Conservation (phyloP, 2,329 filamentous ascomycete species). For the Didymella pomorum region DNA sequence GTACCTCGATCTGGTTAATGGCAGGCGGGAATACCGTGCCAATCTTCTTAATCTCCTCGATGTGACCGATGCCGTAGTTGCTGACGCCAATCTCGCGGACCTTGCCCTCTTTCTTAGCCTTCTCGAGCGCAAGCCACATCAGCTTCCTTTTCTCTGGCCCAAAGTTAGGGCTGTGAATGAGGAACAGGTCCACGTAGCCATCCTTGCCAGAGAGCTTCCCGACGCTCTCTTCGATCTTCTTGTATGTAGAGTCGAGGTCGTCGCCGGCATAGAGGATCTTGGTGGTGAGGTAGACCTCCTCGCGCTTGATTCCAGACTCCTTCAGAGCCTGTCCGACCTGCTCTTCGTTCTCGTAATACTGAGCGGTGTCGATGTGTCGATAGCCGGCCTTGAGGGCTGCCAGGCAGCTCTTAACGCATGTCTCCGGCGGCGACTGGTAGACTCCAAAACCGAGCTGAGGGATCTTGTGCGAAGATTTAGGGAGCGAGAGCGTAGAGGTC, state of each 20-base stretch:
- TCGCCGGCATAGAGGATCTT: slow-evolving; percentile 68
- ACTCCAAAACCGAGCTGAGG: slow-evolving; percentile 76
- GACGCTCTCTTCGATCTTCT: slow-evolving; percentile 68
- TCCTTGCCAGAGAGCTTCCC: slow-evolving; percentile 62
- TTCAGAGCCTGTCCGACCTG: slow-evolving; percentile 71
- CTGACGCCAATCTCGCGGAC: slow-evolving; percentile 74
- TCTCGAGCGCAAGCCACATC: slow-evolving; percentile 73
- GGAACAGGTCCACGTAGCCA: slow-evolving; percentile 74
- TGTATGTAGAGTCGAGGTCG: slow-evolving; percentile 66
- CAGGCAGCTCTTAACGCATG: slow-evolving; percentile 66
- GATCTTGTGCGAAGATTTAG: slow-evolving; percentile 62
- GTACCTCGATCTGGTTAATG: slow-evolving; percentile 76
- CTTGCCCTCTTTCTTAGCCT: slow-evolving; percentile 65
- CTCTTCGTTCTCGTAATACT: slow-evolving; percentile 73
- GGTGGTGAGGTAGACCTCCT: slow-evolving; percentile 73
- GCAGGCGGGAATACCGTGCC: slow-evolving; percentile 74
- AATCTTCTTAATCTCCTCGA: slow-evolving; percentile 72
- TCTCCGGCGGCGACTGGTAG: slow-evolving; percentile 65
- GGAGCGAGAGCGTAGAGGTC: slow-evolving; percentile 59
- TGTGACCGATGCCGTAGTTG: slow-evolving; percentile 73
- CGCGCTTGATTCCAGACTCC: slow-evolving; percentile 63
- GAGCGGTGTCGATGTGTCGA: slow-evolving; percentile 72
- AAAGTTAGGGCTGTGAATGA: slow-evolving; percentile 71
- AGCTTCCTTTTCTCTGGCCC: slow-evolving; percentile 64
- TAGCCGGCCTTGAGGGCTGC: slow-evolving; percentile 67